Conservation (phyloP, 768 basidiomycete genomes). For the Crassisporium funariophilum region DNA sequence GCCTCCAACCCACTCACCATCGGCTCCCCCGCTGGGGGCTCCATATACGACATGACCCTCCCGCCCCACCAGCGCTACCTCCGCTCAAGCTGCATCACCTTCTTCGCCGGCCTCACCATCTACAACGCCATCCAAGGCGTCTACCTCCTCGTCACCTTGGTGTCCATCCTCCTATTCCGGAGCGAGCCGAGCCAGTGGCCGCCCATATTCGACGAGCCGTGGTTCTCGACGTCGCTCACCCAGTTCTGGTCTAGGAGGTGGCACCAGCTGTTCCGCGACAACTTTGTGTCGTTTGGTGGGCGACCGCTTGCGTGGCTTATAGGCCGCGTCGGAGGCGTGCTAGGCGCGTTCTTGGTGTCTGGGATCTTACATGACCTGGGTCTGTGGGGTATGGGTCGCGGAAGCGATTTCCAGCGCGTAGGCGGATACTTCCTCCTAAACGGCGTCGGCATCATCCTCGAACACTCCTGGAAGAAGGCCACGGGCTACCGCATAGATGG, state of each 20-base stretch:
- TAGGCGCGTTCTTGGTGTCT: slow-evolving; percentile 64
- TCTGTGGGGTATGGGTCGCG: slow-evolving; percentile 59
- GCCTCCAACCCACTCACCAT: slow-evolving; percentile 45
- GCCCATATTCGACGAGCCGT: slow-evolving; percentile 61
- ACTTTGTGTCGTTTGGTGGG: slow-evolving; percentile 55
- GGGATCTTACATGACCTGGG: slow-evolving; percentile 62
- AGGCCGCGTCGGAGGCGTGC: slow-evolving; percentile 49
- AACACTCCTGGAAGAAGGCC: slow-evolving; percentile 43
- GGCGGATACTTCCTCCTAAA: slow-evolving; percentile 60
- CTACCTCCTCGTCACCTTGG: slow-evolving; percentile 43
- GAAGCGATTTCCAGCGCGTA: slow-evolving; percentile 44
- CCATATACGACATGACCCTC: slow-evolving; percentile 44
- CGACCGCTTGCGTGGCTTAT: slow-evolving; percentile 42
- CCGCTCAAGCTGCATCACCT: slow-evolving; percentile 47
- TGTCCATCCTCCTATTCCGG: slow-evolving; percentile 46
- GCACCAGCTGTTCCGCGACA: slow-evolving; percentile 68
- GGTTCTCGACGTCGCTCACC: slow-evolving; percentile 55
- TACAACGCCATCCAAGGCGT: slow-evolving; percentile 46
- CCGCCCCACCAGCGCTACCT: slow-evolving; percentile 37
- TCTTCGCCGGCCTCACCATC: slow-evolving; percentile 44
- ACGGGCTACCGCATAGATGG: slow-evolving; percentile 54
- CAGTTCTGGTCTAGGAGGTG: slow-evolving; percentile 67
- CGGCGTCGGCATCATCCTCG: slow-evolving; percentile 53
- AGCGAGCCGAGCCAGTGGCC: slow-evolving; percentile 63
- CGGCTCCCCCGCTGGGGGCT: slow-evolving; percentile 38